phyloP scores from a whole-genome alignment of 345 rosid genomes.

The Hirschfeldia incana region DNA sequence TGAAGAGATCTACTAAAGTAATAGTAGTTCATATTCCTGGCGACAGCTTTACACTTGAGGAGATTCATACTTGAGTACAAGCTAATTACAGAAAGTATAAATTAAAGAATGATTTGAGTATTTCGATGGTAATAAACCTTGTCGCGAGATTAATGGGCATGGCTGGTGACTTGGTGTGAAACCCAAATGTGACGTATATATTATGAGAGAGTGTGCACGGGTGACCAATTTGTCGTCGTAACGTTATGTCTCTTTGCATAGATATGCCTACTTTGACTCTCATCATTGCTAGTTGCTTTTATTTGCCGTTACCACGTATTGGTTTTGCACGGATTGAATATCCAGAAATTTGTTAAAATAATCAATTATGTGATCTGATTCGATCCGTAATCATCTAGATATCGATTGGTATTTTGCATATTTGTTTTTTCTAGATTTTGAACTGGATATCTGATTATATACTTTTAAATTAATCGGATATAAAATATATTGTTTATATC shows the following conservation, averaged over 20 bases:
- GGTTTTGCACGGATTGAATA: no score
- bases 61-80: neutral
- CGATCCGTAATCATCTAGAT: no score
- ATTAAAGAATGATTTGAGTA: slow-evolving; percentile 1
- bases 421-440: no score
- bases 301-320: neutral
- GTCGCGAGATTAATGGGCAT: slow-evolving; percentile 16
- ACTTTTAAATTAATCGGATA: no score
- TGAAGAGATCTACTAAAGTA: neutral
- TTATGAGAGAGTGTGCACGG: slow-evolving; percentile 4
- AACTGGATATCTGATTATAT: no score
- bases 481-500: no score
- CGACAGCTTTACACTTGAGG: neutral
- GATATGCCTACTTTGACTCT: slow-evolving; percentile 19
- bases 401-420: no score
- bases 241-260: neutral
- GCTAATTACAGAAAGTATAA: neutral
- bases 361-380: no score
- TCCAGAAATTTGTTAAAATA: no score
- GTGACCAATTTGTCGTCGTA: neutral
- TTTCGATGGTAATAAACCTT: slow-evolving; percentile 7
- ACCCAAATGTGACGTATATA: slow-evolving; percentile 14
- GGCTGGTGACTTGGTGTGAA: slow-evolving; percentile 20
- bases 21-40: neutral
- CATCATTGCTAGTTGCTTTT: neutral